Base-by-base conservation (phyloP, 495 filamentous ascomycete genomes). In the Tuber calosporum region DNA sequence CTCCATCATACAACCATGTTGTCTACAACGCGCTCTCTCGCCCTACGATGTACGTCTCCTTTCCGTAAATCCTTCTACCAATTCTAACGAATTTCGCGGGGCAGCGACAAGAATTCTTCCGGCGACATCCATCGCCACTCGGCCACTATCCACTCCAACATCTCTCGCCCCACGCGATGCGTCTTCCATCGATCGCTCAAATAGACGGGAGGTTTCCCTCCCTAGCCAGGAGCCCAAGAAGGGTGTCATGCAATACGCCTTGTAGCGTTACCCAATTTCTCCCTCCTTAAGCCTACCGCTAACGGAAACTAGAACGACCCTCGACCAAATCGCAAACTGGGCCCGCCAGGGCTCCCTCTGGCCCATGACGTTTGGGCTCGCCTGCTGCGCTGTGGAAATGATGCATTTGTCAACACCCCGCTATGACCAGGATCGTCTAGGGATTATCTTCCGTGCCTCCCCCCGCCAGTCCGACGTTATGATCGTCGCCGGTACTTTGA, bases 321-420 rank as follows among this genome's bases (percentile, higher is more conserved):
- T 97, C 79, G 94, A 97, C 83, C 90, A 92, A 83, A 88, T 97
- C 81, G 85, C 93, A 82, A 97, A 97, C 85, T 97, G 94, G 94
- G 92, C 91, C 42, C 93, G 94, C 53, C 94, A 97, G 83, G 88
- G 89, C 72, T 97, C 94, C 26, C 85, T 97, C 71, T 97, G 94
- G 94, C 94, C 94, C 81, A 96, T 97, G 93, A 97, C 94, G 36
- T 97, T 97, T 85, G 94, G 94, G 68, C 91, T 97, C 68, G 94
- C 94, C 71, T 97, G 94, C 87, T 97, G 94, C 84, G 94, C 94
- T 83, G 86, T 97, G 75, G 94, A 97, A 83, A 97, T 97, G 94
- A 97, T 97, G 94, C 94, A 97, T 83, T 86, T 97, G 34, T 97
- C 94, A 42, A 94, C 94, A 41, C 93, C 94, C 43, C 92, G 94